These are phyloP conservation scores for Tephrocybe sp. DNA, from an alignment of 768 basidiomycete species.

Conservation along the genomic window DNA sequence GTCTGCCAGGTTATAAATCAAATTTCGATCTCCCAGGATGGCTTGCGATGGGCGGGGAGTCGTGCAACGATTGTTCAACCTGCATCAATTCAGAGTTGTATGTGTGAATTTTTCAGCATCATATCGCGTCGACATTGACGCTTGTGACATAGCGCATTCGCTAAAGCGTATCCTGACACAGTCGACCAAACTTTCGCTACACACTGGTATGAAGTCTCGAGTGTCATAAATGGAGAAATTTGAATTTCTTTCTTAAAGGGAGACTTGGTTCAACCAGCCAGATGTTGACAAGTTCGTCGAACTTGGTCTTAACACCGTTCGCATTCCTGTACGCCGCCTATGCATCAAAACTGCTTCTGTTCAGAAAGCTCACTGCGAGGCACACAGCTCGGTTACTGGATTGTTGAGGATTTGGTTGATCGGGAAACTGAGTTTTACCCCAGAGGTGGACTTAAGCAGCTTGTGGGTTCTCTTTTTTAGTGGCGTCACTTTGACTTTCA, in stretches of 20 bases:
- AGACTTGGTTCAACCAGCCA: slow-evolving; percentile 66
- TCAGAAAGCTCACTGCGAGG: neutral
- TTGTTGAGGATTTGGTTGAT: slow-evolving; percentile 70
- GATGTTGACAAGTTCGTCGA: slow-evolving; percentile 54
- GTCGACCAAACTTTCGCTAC: slow-evolving; percentile 55
- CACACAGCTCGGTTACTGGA: slow-evolving; percentile 76
- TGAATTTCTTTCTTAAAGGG: slow-evolving; percentile 30
- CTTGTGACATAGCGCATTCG: slow-evolving; percentile 48
- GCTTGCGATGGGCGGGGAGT: slow-evolving; percentile 69
- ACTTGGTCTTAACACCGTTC: slow-evolving; percentile 70
- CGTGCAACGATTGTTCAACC: slow-evolving; percentile 52
- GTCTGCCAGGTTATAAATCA: neutral
- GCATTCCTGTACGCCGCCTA: slow-evolving; percentile 57
- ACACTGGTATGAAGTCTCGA: slow-evolving; percentile 50
- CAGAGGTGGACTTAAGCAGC: slow-evolving; percentile 61
- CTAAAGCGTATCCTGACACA: slow-evolving; percentile 53
- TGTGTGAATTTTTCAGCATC: slow-evolving; percentile 10
- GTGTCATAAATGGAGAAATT: neutral
- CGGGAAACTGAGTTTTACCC: slow-evolving; percentile 60
- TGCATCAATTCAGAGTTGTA: slow-evolving; percentile 74
- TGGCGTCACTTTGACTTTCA: neutral
- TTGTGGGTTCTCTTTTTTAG: slow-evolving; percentile 44
- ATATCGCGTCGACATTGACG: neutral
- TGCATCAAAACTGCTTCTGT: neutral
- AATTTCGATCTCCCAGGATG: slow-evolving; percentile 44